These are phyloP conservation scores for Cryptococcus sp. DNA, from an alignment of 1,284 basidiomycete genomes.

Conservation along the genomic window DNA sequence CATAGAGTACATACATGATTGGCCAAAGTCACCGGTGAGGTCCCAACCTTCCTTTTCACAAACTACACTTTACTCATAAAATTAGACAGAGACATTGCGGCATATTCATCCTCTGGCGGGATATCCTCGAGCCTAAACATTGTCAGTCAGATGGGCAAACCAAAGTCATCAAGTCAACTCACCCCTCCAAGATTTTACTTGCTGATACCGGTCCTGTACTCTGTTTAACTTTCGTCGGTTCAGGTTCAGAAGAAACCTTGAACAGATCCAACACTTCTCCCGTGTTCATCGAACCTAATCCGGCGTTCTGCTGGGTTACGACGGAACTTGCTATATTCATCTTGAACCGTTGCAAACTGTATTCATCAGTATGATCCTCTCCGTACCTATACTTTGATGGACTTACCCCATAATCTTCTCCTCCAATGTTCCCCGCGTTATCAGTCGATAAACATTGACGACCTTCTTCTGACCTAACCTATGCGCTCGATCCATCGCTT, in stretches of 20 bases:
- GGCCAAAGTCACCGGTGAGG: slow-evolving; percentile 62
- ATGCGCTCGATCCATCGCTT: slow-evolving; percentile 99
- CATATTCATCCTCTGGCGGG: slow-evolving; percentile 84
- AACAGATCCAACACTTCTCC: slow-evolving; percentile 95
- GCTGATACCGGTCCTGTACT: slow-evolving; percentile 60
- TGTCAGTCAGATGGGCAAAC: slow-evolving; percentile 4
- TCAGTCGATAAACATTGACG: slow-evolving; percentile 95
- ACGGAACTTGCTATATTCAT: slow-evolving; percentile 95
- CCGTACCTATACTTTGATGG: background rate
- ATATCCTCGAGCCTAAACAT: slow-evolving; percentile 67
- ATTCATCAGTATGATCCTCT: background rate
- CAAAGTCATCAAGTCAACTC: slow-evolving; percentile 10
- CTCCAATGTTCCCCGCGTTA: slow-evolving; percentile 94
- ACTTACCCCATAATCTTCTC: slow-evolving; percentile 99
- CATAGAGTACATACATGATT: slow-evolving; percentile 59
- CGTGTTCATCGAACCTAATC: slow-evolving; percentile 91
- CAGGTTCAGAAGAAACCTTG: slow-evolving; percentile 67
- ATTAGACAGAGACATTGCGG: slow-evolving; percentile 72
- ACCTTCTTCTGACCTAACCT: slow-evolving; percentile 98
- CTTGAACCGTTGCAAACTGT: slow-evolving; percentile 93
- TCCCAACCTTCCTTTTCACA: no score
- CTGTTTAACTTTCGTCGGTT: slow-evolving; percentile 55
- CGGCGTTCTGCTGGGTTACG: slow-evolving; percentile 95
- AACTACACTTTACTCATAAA: slow-evolving; percentile 53
- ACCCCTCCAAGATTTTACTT: slow-evolving; percentile 71